These are phyloP conservation scores for Kalmanozyma brasiliensis DNA, from an alignment of 1,284 basidiomycete species.

Conservation along the genomic window DNA sequence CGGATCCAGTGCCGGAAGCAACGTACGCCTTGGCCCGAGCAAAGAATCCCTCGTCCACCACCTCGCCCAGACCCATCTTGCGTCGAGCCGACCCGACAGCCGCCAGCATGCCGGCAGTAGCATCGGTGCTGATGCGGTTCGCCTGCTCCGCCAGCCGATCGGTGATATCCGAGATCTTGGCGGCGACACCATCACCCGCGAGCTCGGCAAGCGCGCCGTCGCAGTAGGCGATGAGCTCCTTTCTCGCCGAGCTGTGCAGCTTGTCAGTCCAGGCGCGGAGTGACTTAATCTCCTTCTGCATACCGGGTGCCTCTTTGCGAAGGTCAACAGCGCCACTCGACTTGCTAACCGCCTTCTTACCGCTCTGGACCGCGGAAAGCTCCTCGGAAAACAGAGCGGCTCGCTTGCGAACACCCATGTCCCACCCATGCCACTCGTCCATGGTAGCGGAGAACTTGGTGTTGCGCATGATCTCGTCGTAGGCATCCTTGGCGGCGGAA, in stretches of 20 bases:
- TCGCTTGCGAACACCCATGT: slow-evolving; percentile 52
- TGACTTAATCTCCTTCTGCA: slow-evolving; percentile 44
- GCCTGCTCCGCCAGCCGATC: slow-evolving; percentile 50
- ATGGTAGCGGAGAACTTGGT: slow-evolving; percentile 59
- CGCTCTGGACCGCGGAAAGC: slow-evolving; percentile 39
- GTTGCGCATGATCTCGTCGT: slow-evolving; percentile 54
- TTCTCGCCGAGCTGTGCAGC: slow-evolving; percentile 48
- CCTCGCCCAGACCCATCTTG: slow-evolving; percentile 41
- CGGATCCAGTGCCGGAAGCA: slow-evolving; percentile 23
- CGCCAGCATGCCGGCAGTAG: slow-evolving; percentile 45
- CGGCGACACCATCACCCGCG: slow-evolving; percentile 42
- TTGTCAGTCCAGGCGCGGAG: slow-evolving; percentile 31
- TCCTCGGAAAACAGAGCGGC: slow-evolving; percentile 45
- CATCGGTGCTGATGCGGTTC: slow-evolving; percentile 44
- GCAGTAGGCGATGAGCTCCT: slow-evolving; percentile 47
- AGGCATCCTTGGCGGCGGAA: slow-evolving; percentile 44
- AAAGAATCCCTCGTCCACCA: slow-evolving; percentile 27
- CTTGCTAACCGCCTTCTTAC: slow-evolving; percentile 28
- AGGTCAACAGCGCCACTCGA: slow-evolving; percentile 40
- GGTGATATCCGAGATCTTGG: slow-evolving; percentile 40
- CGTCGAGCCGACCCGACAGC: slow-evolving; percentile 41
- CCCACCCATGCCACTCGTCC: slow-evolving; percentile 64
- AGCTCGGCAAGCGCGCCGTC: slow-evolving; percentile 40
- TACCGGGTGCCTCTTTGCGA: slow-evolving; percentile 33
- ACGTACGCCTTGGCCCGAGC: slow-evolving; percentile 40